A percentile compares a stretch with the other conserved stretches of the same genome.
These are phyloP conservation scores for Eucalyptus guilfoylei DNA, from an alignment of 345 rosid genomes.

Conservation along the genomic window DNA sequence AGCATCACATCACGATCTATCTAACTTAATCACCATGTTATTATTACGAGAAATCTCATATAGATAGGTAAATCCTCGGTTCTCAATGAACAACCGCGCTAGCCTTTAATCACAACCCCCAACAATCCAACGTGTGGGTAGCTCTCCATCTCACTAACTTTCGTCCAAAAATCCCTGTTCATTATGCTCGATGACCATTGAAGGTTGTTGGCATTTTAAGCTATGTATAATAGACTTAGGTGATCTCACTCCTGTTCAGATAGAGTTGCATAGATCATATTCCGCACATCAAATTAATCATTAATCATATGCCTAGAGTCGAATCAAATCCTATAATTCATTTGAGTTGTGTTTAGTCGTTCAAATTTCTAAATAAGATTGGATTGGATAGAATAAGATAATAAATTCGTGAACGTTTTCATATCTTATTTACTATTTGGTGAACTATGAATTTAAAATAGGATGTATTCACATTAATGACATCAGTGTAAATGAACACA, in stretches of 20 bases:
- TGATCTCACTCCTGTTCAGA: rapidly evolving
- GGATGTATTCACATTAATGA: no score
- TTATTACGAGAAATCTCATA: neutral
- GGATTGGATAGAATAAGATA: rapidly evolving
- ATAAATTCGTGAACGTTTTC: rapidly evolving
- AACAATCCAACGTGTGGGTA: neutral
- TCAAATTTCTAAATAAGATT: rapidly evolving
- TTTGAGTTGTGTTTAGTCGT: rapidly evolving
- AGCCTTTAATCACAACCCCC: neutral
- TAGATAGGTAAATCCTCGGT: neutral
- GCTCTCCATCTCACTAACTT: neutral
- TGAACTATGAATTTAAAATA: rapidly evolving
- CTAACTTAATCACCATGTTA: neutral
- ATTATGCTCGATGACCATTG: neutral
- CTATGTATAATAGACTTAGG: neutral
- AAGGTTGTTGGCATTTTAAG: neutral
- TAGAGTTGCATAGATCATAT: neutral
- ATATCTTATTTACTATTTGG: rapidly evolving
- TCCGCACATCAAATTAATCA: no score
- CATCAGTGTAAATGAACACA: no score
- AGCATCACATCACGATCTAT: neutral
- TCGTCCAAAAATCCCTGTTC: neutral
- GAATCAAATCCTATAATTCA: neutral
- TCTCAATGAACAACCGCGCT: neutral
- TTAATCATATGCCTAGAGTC: neutral